These are phyloP conservation scores for Eremothecium gossypii DNA, from an alignment of 1,139 yeast species.

Conservation along the genomic window DNA sequence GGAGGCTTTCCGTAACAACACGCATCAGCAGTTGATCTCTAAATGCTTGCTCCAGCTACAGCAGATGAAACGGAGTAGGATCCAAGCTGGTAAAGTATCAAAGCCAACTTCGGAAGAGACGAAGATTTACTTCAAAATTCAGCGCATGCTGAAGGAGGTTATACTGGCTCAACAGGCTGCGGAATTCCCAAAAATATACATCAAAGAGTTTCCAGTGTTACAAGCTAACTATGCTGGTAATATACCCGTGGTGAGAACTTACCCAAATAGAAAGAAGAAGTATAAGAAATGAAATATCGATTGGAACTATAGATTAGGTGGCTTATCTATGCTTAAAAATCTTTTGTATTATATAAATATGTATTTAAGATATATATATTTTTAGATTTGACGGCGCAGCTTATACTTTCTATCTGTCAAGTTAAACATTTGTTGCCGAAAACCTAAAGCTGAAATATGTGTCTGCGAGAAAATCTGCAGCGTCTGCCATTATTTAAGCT, in stretches of 20 bases:
- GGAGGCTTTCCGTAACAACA: constrained; percentile 38
- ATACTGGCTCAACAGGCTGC: constrained; percentile 25
- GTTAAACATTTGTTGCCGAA: too few species aligned
- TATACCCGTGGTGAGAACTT: constrained; percentile 52
- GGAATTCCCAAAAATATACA: constrained; percentile 24
- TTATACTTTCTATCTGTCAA: too few species aligned
- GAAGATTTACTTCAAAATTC: constrained; percentile 41
- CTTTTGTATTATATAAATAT: neutral
- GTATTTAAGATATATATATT: neutral
- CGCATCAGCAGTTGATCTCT: constrained; percentile 49
- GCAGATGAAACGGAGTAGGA: constrained; percentile 52
- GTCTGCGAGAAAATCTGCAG: too few species aligned
- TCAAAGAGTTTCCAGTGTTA: constrained; percentile 49
- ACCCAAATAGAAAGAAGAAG: constrained; percentile 28
- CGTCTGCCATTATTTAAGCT: too few species aligned
- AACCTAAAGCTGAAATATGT: too few species aligned
- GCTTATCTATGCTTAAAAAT: neutral
- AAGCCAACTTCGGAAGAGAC: constrained; percentile 40
- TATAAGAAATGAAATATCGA: constrained; percentile 19
- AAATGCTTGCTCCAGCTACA: constrained; percentile 49
- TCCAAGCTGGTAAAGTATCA: constrained; percentile 31
- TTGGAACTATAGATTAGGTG: constrained; percentile 3
- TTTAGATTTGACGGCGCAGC: too few species aligned
- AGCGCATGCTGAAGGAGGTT: constrained; percentile 42
- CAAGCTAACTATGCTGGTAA: constrained; percentile 71